Evolutionary conservation across 805 yeast genomes (phyloP).

Genomic region (Candida corydali): DNA sequence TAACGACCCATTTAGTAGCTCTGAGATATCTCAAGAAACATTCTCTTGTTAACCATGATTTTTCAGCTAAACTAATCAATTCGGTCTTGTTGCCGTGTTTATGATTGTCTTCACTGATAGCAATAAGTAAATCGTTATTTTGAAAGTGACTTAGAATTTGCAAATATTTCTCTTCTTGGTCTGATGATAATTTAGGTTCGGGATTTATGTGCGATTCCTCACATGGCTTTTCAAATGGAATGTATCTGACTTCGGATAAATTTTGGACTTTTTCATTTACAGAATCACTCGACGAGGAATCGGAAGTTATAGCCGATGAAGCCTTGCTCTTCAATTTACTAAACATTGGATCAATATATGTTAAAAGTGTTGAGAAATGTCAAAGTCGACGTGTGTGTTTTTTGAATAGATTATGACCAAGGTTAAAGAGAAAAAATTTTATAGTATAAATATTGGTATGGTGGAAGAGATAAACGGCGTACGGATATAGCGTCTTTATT

Average conservation of each 20-base stretch:
- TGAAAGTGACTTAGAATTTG: conserved; percentile 62
- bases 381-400: no score
- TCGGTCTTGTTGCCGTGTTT: conserved; percentile 32
- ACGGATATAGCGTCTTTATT: no score
- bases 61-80: conserved; percentile 46
- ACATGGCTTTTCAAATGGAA: conserved; percentile 19
- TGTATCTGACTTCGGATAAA: conserved; percentile 1
- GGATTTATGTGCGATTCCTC: conserved; percentile 46
- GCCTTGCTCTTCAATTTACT: conserved; percentile 6
- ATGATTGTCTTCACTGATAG: conserved; percentile 46
- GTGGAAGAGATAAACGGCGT: no score
- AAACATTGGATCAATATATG: conserved; percentile 2
- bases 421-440: no score
- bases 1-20: conserved; percentile 86
- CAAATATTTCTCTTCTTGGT: conserved; percentile 58
- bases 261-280: background rate
- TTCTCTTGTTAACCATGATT: conserved; percentile 90
- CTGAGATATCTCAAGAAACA: conserved; percentile 86
- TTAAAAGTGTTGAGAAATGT: no score
- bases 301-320: background rate
- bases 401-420: no score
- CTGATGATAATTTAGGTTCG: conserved; percentile 43
- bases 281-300: background rate
- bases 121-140: conserved; percentile 45
- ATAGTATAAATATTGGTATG: no score